Evolutionary conservation across 306 rosid species (phyloP).

Genomic region (Sicyos edulis): DNA sequence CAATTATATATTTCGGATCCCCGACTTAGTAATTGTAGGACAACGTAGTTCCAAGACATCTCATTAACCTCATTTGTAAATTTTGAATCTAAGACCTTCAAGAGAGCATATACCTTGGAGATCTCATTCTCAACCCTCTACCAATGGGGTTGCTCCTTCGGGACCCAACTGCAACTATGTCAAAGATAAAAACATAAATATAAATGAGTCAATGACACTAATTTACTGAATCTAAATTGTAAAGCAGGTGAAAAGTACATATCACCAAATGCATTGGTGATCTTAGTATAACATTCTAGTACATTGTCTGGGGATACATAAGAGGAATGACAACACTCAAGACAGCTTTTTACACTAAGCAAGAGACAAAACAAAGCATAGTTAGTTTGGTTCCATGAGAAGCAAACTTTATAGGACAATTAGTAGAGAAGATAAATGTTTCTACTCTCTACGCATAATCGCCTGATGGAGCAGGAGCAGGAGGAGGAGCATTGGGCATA

Average conservation of each 20-base stretch:
- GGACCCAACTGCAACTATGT: too few relatives aligned
- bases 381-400: slow-evolving; percentile 3
- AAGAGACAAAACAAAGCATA: not conserved
- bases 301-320: not conserved
- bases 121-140: too few relatives aligned
- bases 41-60: too few relatives aligned
- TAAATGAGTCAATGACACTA: not conserved
- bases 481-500: slow-evolving; percentile 59
- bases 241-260: too few relatives aligned
- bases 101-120: too few relatives aligned
- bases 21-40: too few relatives aligned
- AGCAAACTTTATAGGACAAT: slow-evolving; percentile 13
- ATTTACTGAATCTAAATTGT: not conserved
- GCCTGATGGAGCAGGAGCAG: slow-evolving; percentile 27
- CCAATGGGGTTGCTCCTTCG: too few relatives aligned
- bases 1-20: too few relatives aligned
- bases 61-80: too few relatives aligned
- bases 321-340: not conserved
- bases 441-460: slow-evolving; percentile 17
- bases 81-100: too few relatives aligned
- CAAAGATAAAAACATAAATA: not conserved
- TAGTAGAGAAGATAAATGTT: not conserved
- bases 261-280: not conserved
- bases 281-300: not conserved
- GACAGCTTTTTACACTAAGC: not conserved